A percentile compares a stretch with the other conserved stretches of the same genome.
phyloP scores from a whole-genome alignment of 305 asterid genomes.

The Withania somnifera region DNA sequence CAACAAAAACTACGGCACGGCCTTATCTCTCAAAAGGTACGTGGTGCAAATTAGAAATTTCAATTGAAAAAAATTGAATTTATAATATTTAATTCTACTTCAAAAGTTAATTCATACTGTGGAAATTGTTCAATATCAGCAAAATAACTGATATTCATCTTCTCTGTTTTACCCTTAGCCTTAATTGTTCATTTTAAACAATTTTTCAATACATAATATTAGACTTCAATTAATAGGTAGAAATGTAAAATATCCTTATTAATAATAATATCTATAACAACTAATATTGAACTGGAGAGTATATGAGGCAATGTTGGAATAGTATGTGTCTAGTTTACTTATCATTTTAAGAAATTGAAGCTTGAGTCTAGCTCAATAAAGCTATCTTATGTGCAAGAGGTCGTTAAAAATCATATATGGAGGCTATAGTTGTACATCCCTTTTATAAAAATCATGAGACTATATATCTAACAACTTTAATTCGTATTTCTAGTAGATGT shows the following conservation, averaged over 20 bases:
- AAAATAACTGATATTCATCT: background rate
- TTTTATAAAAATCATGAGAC: background rate
- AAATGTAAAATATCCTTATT: too few relatives aligned
- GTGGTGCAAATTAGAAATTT: background rate
- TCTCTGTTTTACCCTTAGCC: too few relatives aligned
- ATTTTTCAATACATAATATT: too few relatives aligned
- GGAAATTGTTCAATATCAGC: background rate
- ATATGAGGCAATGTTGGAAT: background rate
- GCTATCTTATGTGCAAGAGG: background rate
- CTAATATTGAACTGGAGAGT: too few relatives aligned
- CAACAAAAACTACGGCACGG: background rate
- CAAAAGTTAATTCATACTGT: too few relatives aligned
- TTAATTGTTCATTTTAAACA: too few relatives aligned
- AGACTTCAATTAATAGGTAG: too few relatives aligned
- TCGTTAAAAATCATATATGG: background rate
- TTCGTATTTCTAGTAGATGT: too few relatives aligned
- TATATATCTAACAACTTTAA: background rate
- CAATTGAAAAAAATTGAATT: background rate
- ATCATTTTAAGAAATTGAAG: background rate
- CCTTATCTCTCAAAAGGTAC: background rate
- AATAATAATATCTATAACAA: too few relatives aligned
- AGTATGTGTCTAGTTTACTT: background rate
- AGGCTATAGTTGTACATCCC: background rate
- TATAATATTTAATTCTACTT: background rate
- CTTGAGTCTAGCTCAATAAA: background rate